Evolutionary conservation across 2,329 filamentous ascomycete genomes (phyloP), one percentile per base, ranked within the genome.

Genomic region (Epichloe festucae): DNA sequence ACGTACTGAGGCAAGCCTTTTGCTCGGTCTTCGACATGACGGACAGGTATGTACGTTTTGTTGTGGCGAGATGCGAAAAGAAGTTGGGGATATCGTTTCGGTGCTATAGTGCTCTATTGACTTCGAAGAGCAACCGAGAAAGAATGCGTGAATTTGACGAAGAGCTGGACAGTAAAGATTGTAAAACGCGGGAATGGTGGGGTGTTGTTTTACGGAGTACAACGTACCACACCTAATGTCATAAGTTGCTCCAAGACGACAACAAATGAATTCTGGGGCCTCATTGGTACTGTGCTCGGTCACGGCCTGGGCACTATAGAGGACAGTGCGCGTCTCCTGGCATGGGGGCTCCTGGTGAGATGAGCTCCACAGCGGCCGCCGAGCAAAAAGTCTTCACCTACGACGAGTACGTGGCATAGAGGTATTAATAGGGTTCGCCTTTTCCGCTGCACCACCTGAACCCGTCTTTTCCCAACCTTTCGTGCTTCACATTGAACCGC

Each of bases 1-100:
- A 78, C 76, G 67, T 78, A 79, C 76, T 80, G 66, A 81, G 73
- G 69, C 77, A 80, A 62, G 77, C 77, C 67, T 80, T 80, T 51
- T 80, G 77, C 57, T 76, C 74, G 62, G 76, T 73, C 62, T 73
- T 73, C 65, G 74, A 70, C 73, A 76, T 77, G 62, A 60, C 67
- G 65, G 59, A 53, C 53, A 53, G 54, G 15, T 44, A 34, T 21
- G 19, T 21, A 21, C 19, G 38, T 47, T 36, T 48, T 17, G 19
- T 12, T 39, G 27, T 31, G 34, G 17, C 43, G 38, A 41, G 44
- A 50, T 21, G 12, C 17, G 27, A 49, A 41, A 23, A 34, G 35
- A 44, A 51, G 34, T 5, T 10, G 17, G 21, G 43, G 34, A 15
- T 7, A 2, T 14, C 19, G 42, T 46, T 38, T 35, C 23, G 14